Evolutionary conservation across 441 rosid species (phyloP), one percentile per base, ranked within the genome.

Genomic region (Adansonia madagascariensis): DNA sequence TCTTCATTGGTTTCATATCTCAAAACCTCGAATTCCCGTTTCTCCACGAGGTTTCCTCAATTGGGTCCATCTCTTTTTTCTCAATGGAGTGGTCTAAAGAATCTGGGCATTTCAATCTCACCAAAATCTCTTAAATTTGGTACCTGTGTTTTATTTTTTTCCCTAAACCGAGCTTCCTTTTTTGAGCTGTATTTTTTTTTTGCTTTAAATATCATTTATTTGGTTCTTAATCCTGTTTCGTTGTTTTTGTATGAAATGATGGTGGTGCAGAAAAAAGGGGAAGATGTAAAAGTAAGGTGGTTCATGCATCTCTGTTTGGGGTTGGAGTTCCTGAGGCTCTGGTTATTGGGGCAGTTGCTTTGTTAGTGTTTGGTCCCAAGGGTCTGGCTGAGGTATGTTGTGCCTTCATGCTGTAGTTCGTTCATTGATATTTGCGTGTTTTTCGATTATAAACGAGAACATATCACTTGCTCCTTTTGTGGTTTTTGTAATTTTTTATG

Each of bases 261-360:
- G 73, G 66, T 65, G 83, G 11, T 57, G 75, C 89, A 84, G 93
- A 80, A 85, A 87, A 80, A 84, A 90, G 79, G 80, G 67, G 79
- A 44, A 89, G 84, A 77, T 75, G 85, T 70, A 85, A 74, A 46
- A 78, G 91, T 24, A 80, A 39, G 85, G 77, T 82, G 79, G 85
- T 90, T 69, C 83, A 76, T 77, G 97, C 98, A 77, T 95, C 99
- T 72, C 81, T 95, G 46, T 95, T 95, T 79, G 98, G 98, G 9
- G 98, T 95, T 81, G 99, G 99, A 80, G 99, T 97, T 84, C 98
- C 99, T 66, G 98, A 94, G 83, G 99, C 94, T 87, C 64, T 95
- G 85, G 98, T 95, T 68, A 94, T 95, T 87, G 99, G 99, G 41
- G 98, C 89, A 61, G 99, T 95, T 76, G 99, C 98, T 83, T 86